Base-by-base conservation (phyloP, 1,139 yeast species). In the Kurtzmaniella quercitrusa region DNA sequence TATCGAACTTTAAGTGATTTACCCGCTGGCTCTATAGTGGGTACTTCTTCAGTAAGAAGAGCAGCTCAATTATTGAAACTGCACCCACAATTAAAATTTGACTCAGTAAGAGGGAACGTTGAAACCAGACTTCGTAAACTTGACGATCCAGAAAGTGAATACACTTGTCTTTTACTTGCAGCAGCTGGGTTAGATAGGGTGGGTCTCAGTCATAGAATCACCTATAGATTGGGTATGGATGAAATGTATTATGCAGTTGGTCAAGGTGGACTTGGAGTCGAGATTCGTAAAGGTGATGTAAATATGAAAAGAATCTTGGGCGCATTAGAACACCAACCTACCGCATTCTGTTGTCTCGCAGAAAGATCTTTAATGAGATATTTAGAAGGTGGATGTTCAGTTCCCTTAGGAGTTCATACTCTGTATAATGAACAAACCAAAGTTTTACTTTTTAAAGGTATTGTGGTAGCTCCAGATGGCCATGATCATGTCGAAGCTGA, bases 161-260 rank as follows among this genome's bases (percentile, higher is more conserved):
- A 73, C 61, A 65, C 79, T 46, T 91, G 98, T 65, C 77, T 91
- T 41, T 79, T 93, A 47, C 73, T 93, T 48, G 98, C 98, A 0
- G 85, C 94, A 18, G 98, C 98, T 3, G 98, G 98, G 2, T 74
- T 93, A 48, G 70, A 78, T 34, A 78, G 98, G 51, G 68, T 86
- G 39, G 88, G 83, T 2, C 67, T 90, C 46, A 81, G 78, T 25
- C 65, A 79, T 49, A 75, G 98, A 62, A 90, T 93, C 57, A 79
- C 89, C 14, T 72, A 81, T 37, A 74, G 63, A 52, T 73, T 93
- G 50, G 81, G 84, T 50, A 76, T 82, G n/a, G 87, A 89, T 34
- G 89, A 85, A 47, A 88, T 93, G 96, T 87, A 83, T 61, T 88
- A 93, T 60, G 96, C 98, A 0, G 97, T 93, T 37, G 98, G 98